Evolutionary conservation across 495 filamentous ascomycete species (phyloP).

Genomic region (Sporormia fimetaria): DNA sequence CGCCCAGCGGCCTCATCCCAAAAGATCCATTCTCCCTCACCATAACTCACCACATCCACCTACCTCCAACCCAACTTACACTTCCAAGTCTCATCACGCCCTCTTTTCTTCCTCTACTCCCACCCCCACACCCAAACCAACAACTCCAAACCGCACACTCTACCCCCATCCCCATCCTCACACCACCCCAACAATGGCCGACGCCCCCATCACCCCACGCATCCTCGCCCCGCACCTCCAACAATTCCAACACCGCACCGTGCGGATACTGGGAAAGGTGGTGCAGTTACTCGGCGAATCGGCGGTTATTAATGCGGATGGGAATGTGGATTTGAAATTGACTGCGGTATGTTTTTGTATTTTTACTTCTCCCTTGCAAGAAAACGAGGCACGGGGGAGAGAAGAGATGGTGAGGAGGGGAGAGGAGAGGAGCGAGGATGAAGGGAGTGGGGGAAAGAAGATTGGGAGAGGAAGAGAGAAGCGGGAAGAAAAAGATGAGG

Average conservation of each 20-base stretch:
- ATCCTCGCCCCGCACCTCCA: constrained; percentile 34
- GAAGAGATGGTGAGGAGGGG: too few species aligned
- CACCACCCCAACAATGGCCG: constrained; percentile 7
- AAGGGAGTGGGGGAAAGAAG: neutral
- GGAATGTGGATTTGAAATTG: constrained; percentile 58
- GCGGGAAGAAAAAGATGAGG: neutral
- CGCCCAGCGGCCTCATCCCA: neutral
- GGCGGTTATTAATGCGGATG: constrained; percentile 64
- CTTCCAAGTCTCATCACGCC: neutral
- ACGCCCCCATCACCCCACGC: constrained; percentile 34
- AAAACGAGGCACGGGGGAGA: neutral
- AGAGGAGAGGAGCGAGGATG: neutral
- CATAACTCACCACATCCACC: neutral
- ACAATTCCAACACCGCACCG: constrained; percentile 40
- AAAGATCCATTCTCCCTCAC: neutral
- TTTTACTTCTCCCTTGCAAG: neutral
- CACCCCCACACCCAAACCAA: neutral
- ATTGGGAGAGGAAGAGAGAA: neutral
- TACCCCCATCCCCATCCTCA: too few species aligned
- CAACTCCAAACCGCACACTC: neutral
- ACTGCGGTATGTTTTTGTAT: constrained; percentile 46
- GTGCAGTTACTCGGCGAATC: constrained; percentile 66
- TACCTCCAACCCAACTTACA: neutral
- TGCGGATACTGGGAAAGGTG: constrained; percentile 81
- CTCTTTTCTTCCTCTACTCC: neutral